Conservation (phyloP, 345 rosid species). For the Combretum micranthum region DNA sequence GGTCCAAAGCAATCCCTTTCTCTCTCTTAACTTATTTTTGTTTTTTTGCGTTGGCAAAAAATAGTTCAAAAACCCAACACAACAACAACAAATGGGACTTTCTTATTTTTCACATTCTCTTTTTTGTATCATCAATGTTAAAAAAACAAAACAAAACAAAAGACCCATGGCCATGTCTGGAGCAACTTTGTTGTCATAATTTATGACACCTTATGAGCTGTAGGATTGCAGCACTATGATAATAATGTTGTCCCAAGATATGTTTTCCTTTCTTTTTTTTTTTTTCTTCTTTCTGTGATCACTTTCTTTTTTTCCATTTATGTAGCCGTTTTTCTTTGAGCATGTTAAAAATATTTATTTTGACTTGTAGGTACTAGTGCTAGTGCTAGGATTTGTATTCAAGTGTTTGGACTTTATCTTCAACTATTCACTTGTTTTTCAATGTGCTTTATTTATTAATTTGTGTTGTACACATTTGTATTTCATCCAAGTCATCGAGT, state of each 20-base stretch:
- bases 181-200: slow-evolving; percentile 6
- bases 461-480: no score
- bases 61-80: slow-evolving; percentile 8
- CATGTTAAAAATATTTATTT: not conserved
- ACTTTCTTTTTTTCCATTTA: not conserved
- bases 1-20: slow-evolving; percentile 34
- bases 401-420: no score
- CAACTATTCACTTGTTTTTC: no score
- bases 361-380: not conserved
- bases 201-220: slow-evolving; percentile 8
- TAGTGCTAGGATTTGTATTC: no score
- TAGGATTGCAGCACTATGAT: not conserved
- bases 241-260: slow-evolving; percentile 4
- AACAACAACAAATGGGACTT: slow-evolving; percentile 2
- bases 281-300: not conserved
- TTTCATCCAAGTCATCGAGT: no score
- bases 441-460: no score
- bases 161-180: not conserved
- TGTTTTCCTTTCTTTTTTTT: slow-evolving; percentile 4
- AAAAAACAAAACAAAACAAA: slow-evolving; percentile 7
- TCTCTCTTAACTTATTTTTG: slow-evolving; percentile 2
- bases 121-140: slow-evolving; percentile 13
- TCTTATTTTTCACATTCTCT: slow-evolving; percentile 1
- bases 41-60: slow-evolving; percentile 9
- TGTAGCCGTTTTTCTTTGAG: not conserved